Conservation (phyloP, 345 rosid species). For the Excoecaria agallocha region DNA sequence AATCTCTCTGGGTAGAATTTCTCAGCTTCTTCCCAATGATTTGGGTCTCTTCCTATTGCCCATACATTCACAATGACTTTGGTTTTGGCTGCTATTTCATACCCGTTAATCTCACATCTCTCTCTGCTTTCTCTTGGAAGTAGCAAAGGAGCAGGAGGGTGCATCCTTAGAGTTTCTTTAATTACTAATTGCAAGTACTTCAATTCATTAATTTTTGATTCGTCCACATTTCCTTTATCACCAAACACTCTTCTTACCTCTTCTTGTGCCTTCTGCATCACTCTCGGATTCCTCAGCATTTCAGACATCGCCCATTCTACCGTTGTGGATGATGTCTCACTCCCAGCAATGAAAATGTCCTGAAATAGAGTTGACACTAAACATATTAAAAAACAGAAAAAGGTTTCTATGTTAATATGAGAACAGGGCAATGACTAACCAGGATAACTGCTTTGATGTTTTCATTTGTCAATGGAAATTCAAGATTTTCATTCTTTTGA, state of each 20-base stretch:
- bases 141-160: conserved; percentile 31
- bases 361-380: not conserved
- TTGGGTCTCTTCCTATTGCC: conserved; percentile 21
- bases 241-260: conserved; percentile 29
- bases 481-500: conserved; percentile 21
- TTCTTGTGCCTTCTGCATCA: conserved; percentile 26
- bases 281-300: conserved; percentile 27
- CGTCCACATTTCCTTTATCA: conserved; percentile 14
- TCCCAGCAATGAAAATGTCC: conserved; percentile 34
- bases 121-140: conserved; percentile 35
- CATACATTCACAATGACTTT: conserved; percentile 18
- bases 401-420: not conserved
- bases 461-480: conserved; percentile 17
- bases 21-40: conserved; percentile 29
- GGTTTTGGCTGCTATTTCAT: conserved; percentile 6
- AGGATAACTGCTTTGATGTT: conserved; percentile 39
- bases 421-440: conserved; percentile 19
- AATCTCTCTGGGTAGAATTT: conserved; percentile 33
- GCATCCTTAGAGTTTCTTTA: conserved; percentile 34
- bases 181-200: conserved; percentile 17
- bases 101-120: conserved; percentile 19
- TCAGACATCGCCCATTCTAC: conserved; percentile 34
- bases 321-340: conserved; percentile 29
- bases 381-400: not conserved
- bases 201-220: conserved; percentile 2